Percentiles rank a stretch among this genome's conserved stretches.
These are phyloP conservation scores for Gaeumannomyces tritici DNA, from an alignment of 2,329 filamentous ascomycete species.

Conservation along the genomic window DNA sequence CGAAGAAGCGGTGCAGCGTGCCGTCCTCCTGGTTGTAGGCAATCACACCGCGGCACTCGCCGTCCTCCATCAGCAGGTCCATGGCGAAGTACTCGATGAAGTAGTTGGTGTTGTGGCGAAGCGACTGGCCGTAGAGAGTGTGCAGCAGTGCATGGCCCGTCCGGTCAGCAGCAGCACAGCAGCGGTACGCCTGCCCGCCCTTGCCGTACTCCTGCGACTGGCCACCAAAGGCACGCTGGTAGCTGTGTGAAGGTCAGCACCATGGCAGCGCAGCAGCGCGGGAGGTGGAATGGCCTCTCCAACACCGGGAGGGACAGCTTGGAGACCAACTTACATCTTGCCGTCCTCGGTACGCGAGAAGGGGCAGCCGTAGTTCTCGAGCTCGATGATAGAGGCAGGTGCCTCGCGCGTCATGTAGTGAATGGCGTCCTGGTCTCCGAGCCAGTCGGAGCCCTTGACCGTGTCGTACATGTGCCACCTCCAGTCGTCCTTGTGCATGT, in stretches of 20 bases:
- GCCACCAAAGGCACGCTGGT: slow-evolving; percentile 97
- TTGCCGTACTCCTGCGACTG: slow-evolving; percentile 93
- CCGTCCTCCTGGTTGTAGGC: slow-evolving; percentile 99
- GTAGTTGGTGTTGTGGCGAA: slow-evolving; percentile 98
- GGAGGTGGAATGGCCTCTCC: neutral
- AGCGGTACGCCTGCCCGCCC: slow-evolving; percentile 95
- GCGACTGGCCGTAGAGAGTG: slow-evolving; percentile 95
- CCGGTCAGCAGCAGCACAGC: slow-evolving; percentile 91
- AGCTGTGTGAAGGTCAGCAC: slow-evolving; percentile 35
- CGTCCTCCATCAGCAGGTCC: slow-evolving; percentile 95
- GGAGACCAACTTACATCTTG: slow-evolving; percentile 58
- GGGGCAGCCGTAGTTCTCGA: slow-evolving; percentile 95
- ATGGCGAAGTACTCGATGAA: slow-evolving; percentile 99
- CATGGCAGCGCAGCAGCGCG: no score
- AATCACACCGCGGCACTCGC: slow-evolving; percentile 90
- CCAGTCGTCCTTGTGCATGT: slow-evolving; percentile 98
- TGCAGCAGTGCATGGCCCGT: slow-evolving; percentile 96
- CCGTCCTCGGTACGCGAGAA: slow-evolving; percentile 96
- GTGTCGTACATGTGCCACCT: slow-evolving; percentile 99
- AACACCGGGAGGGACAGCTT: neutral
- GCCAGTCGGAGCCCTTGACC: slow-evolving; percentile 95
- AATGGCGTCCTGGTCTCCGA: slow-evolving; percentile 94
- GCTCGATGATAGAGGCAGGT: slow-evolving; percentile 81
- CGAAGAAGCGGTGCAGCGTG: slow-evolving; percentile 91
- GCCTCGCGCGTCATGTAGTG: slow-evolving; percentile 98